Evolutionary conservation across 2,329 filamentous ascomycete genomes (phyloP), one percentile per base, ranked within the genome.

Genomic region (Diplocarpon mali): DNA sequence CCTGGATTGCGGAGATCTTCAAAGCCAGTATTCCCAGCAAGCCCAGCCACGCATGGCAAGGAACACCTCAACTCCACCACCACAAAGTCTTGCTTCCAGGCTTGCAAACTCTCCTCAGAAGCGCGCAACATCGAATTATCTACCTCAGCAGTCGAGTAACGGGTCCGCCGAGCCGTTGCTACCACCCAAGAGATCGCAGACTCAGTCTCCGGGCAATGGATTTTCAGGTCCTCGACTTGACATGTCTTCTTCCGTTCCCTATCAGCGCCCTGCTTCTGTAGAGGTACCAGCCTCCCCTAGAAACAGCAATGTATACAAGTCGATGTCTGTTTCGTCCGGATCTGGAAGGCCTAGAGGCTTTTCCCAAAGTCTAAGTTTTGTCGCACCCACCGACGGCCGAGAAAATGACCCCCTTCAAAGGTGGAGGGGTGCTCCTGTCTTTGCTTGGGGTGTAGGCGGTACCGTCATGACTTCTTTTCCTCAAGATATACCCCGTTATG

Each of bases 401-500:
- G 76, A 83, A 57, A 66, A 78, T 14, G 92, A 98, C 65, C 78
- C 81, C 2, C 68, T 98, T 6, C 75, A 94, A 61, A 75, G 92
- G 53, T 98, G 92, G 92, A 88, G 84, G 65, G 93, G 93, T 2
- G 75, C 78, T 11, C 92, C 93, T 0, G 74, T 95, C 11, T 82
- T 96, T 57, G 76, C 76, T 1, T 98, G 93, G 82, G 88, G 87
- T 2, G 79, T 93, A 39, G 89, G 88, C 15, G 92, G 92, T 11
- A 76, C 77, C 1, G 68, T 95, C 10, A 72, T 93, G 2, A 88
- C 84, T 1, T 86, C 81, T 35, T 95, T 96, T 58, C 92, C 93
- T 0, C 88, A 85, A 61, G 83, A 90, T 53, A 77, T 92, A 29
- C 89, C 90, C 12, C 80, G 89, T 38, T 96, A 95, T 64, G 79